A percentile compares a stretch with the other conserved stretches of the same genome.
phyloP scores from a whole-genome alignment of 176 grass and related monocot genomes.

The Zoysia japonica region DNA sequence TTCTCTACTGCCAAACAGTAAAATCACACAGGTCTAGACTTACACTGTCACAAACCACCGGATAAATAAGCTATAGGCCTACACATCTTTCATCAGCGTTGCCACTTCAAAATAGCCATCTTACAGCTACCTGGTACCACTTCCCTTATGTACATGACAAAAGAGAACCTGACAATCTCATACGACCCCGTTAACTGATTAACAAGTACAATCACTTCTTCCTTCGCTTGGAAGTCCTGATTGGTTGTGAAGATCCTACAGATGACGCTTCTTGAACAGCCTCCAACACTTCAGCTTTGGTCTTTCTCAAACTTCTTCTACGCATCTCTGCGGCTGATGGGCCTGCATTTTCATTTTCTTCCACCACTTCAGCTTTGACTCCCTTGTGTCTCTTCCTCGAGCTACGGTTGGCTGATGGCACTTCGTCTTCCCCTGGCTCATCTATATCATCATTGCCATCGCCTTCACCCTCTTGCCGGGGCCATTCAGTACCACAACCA shows the following conservation, averaged over 20 bases:
- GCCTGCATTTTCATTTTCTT: slow-evolving; percentile 32
- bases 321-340: background rate
- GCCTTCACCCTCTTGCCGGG: slow-evolving; percentile 46
- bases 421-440: slow-evolving; percentile 31
- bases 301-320: slow-evolving; percentile 42
- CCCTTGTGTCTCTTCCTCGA: slow-evolving; percentile 40
- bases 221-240: slow-evolving; percentile 29
- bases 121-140: slow-evolving; percentile 11
- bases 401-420: slow-evolving; percentile 2
- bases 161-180: background rate
- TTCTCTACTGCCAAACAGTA: background rate
- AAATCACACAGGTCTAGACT: background rate
- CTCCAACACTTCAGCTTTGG: slow-evolving; percentile 38
- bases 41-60: background rate
- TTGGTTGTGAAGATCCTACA: slow-evolving; percentile 25
- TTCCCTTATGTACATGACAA: slow-evolving; percentile 35
- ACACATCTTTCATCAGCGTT: background rate
- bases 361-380: slow-evolving; percentile 49
- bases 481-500: slow-evolving; percentile 69
- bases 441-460: slow-evolving; percentile 30
- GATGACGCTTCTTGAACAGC: slow-evolving; percentile 2
- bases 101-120: slow-evolving; percentile 11
- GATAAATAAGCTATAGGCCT: slow-evolving; percentile 6
- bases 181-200: background rate
- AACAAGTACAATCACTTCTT: slow-evolving; percentile 13